These are phyloP conservation scores for Larix kaempferi DNA, from an alignment of 75 land plant genomes.

Conservation along the genomic window DNA sequence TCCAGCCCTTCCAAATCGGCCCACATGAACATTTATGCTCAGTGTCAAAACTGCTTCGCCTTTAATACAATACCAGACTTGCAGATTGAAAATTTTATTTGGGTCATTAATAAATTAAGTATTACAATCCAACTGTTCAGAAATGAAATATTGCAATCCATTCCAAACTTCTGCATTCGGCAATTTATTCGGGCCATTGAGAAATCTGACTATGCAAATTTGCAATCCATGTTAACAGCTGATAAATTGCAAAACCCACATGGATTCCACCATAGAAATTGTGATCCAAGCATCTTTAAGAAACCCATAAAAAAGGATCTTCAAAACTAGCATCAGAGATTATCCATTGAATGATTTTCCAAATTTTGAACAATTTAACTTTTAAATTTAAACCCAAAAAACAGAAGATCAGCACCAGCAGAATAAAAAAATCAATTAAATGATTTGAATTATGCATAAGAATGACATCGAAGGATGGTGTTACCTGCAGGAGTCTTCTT, in stretches of 20 bases:
- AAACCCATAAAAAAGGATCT: not conserved
- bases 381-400: not conserved
- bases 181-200: not conserved
- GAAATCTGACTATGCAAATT: not conserved
- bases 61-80: not conserved
- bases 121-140: not conserved
- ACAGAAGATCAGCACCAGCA: not conserved
- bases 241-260: not conserved
- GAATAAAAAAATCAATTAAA: not conserved
- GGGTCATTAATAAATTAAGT: not conserved
- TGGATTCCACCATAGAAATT: not conserved
- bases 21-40: not conserved
- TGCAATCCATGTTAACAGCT: not conserved
- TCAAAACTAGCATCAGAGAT: not conserved
- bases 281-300: not conserved
- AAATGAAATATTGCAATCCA: not conserved
- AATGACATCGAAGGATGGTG: not conserved
- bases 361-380: not conserved
- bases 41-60: not conserved
- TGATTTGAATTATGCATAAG: not conserved
- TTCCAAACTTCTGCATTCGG: not conserved
- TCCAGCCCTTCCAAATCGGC: too few relatives aligned
- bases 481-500: constrained; percentile 82
- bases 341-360: not conserved
- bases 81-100: not conserved